Evolutionary conservation across 2,329 filamentous ascomycete genomes (phyloP).

Genomic region (Pyrenochaeta sp.): DNA sequence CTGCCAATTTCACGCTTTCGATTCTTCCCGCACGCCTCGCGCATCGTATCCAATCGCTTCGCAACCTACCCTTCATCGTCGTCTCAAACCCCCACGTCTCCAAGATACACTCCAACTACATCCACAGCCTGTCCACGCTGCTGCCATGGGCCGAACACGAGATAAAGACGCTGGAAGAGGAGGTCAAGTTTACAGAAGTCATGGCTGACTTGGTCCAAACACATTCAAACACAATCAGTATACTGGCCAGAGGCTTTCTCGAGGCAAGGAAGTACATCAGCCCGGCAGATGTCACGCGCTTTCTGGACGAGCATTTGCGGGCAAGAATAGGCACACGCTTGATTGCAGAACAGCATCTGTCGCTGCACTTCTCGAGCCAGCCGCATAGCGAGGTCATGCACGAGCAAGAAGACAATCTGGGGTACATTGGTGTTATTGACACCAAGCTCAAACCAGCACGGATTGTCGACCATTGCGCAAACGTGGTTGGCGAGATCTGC

Average conservation of each 20-base stretch:
- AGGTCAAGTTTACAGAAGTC: constrained; percentile 88
- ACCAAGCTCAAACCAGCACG: constrained; percentile 82
- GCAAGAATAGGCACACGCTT: constrained; percentile 92
- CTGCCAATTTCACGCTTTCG: constrained; percentile 93
- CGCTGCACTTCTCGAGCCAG: constrained; percentile 78
- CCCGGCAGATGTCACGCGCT: constrained; percentile 81
- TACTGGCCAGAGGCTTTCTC: constrained; percentile 88
- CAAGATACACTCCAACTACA: constrained; percentile 94
- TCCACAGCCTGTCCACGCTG: constrained; percentile 89
- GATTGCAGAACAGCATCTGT: constrained; percentile 96
- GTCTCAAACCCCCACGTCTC: constrained; percentile 97
- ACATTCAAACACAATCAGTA: constrained; percentile 92
- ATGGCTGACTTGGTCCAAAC: constrained; percentile 95
- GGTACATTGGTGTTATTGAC: constrained; percentile 95
- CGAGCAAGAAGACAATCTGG: constrained; percentile 55
- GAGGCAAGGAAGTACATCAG: constrained; percentile 92
- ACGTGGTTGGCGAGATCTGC: constrained; percentile 93
- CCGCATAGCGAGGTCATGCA: constrained; percentile 68
- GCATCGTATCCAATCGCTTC: constrained; percentile 89
- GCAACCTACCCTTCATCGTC: constrained; percentile 95
- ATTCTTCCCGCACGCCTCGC: constrained; percentile 92
- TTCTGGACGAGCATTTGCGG: constrained; percentile 91
- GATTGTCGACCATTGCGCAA: constrained; percentile 83
- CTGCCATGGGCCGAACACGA: constrained; percentile 79
- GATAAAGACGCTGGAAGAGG: constrained; percentile 82